Conservation (phyloP, 176 grass and related monocot species). For the Avena eriantha region DNA sequence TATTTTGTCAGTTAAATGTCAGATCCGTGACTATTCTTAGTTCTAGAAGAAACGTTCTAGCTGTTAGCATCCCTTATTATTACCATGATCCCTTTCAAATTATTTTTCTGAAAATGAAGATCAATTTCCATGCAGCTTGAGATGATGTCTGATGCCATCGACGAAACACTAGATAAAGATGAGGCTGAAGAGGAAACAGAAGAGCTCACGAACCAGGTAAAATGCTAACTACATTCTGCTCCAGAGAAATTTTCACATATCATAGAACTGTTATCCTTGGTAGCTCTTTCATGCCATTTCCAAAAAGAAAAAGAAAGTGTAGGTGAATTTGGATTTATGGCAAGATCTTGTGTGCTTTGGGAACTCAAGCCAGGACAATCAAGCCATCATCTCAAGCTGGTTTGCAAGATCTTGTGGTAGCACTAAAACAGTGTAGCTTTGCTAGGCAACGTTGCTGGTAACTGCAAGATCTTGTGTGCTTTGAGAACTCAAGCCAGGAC, state of each 20-base stretch:
- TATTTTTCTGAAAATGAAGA: slow-evolving; percentile 13
- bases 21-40: neutral
- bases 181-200: slow-evolving; percentile 99
- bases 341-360: neutral
- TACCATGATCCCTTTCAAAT: neutral
- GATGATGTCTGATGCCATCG: slow-evolving; percentile 96
- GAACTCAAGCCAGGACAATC: no score
- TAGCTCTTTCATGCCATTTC: neutral
- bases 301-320: neutral
- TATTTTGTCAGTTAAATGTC: neutral
- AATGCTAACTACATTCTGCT: slow-evolving; percentile 8
- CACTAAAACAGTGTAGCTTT: no score
- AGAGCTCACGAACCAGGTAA: slow-evolving; percentile 99
- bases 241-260: neutral
- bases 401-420: no score
- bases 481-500: no score
- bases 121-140: slow-evolving; percentile 68
- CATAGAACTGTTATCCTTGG: neutral
- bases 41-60: neutral
- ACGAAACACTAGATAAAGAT: slow-evolving; percentile 98
- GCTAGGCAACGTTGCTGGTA: no score
- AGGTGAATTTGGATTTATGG: neutral
- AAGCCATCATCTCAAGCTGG: no score
- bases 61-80: slow-evolving; percentile 2
- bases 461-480: no score